Evolutionary conservation across 208 protist genomes (phyloP).

Genomic region (Crithidia bombi): DNA sequence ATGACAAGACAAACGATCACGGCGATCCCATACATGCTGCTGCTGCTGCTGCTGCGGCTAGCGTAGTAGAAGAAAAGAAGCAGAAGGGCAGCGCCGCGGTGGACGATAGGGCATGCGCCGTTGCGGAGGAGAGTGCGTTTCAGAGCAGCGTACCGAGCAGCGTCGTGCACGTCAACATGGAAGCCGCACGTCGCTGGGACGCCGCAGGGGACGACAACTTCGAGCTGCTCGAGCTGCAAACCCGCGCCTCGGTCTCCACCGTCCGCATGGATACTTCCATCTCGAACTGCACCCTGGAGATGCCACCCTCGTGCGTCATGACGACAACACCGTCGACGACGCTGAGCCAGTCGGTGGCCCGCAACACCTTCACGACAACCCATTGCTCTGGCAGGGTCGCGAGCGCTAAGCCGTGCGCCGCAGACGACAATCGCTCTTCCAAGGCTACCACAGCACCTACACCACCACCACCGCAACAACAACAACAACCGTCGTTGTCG

Average conservation of each 20-base stretch:
- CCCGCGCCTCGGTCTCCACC: constrained; percentile 50
- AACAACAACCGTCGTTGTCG: no score
- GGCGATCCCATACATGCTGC: no score
- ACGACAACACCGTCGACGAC: background rate
- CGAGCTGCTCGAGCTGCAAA: constrained; percentile 48
- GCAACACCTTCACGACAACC: constrained; percentile 39
- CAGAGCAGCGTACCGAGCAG: background rate
- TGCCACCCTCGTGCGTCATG: background rate
- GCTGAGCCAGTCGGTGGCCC: background rate
- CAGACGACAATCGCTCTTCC: no score
- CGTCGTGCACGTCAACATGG: constrained; percentile 31
- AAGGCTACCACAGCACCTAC: no score
- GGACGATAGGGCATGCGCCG: background rate
- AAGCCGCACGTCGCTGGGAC: constrained; percentile 40
- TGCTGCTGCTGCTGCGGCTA: background rate
- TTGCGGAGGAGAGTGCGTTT: background rate
- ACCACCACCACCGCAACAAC: no score
- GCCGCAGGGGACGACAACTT: constrained; percentile 22
- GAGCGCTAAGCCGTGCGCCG: no score
- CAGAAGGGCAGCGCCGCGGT: background rate
- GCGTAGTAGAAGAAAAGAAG: background rate
- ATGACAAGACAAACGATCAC: no score
- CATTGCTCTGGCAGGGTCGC: constrained; percentile 22
- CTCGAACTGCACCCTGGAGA: constrained; percentile 3
- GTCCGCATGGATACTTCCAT: constrained; percentile 11